Base-by-base conservation (phyloP, 768 basidiomycete genomes). In the Ramaria sp. region DNA sequence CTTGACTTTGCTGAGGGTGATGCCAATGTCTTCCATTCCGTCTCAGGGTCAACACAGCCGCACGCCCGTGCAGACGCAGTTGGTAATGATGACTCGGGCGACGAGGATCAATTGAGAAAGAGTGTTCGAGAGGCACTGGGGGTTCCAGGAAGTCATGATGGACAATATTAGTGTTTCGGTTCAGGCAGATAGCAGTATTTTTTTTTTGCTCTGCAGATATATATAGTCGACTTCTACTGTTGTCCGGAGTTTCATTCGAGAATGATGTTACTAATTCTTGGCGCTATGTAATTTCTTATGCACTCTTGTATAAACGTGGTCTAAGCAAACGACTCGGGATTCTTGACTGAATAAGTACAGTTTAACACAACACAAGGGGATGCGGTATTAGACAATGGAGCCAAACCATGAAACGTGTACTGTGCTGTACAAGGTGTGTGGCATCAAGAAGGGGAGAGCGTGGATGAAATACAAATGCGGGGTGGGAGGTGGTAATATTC, bases 1-100 rank as follows among this genome's bases (percentile, higher is more conserved):
- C 71, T 94, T 54, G 91, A 94, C 63, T 81, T 92, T 63, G 83
- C 91, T 17, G 91, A 95, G 42, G 81, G 81, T 27, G 88, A 88
- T 49, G 48, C 41, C 22, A 59, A 51, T 9, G 53, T 78, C 83
- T 6, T 80, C 79, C 43, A 86, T 84, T 63, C 75, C 78, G 24
- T 71, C 27, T 34, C 20, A 41, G 54, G 13, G 79, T 75, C 38
- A 17, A 86, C 85, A 27, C 85, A 88, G 62, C 81, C 82, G 61
- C 83, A 82, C 20, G 82, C 84, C 73, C 59, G 67, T 65, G 31
- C 22, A 66, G 72, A 51, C 66, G 70, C 10, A 75, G 79, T 53
- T 13, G 84, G 86, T n/a, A 84, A 88, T 56, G 88, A 90, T 59
- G 88, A 53, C 13, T 54, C 62, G 22, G 52, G 57, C 4, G 64